Evolutionary conservation across 169 alveolate genomes (phyloP).

Genomic region (Plasmodium yoelii): DNA sequence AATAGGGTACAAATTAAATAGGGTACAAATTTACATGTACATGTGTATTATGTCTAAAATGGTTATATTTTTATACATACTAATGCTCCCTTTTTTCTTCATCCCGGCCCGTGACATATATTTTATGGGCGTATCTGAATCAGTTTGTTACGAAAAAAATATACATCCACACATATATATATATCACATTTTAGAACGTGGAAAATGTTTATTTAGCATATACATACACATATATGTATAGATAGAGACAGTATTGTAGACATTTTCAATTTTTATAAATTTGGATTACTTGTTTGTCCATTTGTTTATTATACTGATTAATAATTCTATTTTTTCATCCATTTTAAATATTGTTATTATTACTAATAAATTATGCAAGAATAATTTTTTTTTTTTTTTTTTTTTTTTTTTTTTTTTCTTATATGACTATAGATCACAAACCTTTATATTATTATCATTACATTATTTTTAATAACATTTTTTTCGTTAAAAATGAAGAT

Average conservation of each 20-base stretch:
- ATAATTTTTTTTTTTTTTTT: no score
- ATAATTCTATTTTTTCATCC: conserved; percentile 61
- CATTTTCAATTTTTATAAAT: neutral
- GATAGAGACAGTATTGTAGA: neutral
- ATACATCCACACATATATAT: no score
- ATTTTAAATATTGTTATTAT: conserved; percentile 14
- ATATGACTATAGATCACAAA: no score
- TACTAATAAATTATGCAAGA: no score
- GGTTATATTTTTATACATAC: conserved; percentile 15
- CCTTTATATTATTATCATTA: no score
- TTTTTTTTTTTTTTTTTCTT: no score
- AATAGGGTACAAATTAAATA: no score
- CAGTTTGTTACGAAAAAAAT: neutral
- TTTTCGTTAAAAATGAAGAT: no score
- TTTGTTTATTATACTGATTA: conserved; percentile 32
- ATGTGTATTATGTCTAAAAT: neutral
- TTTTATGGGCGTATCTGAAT: conserved; percentile 57
- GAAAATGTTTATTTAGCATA: neutral
- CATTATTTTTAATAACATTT: no score
- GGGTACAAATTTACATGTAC: no score
- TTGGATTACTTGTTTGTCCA: conserved; percentile 68
- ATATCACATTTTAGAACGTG: neutral
- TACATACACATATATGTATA: neutral
- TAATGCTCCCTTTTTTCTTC: conserved; percentile 60
- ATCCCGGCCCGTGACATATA: conserved; percentile 48